Percentiles rank a stretch among this genome's conserved stretches.
phyloP scores from a whole-genome alignment of 306 rosid genomes.

The Ziziphus jujuba region DNA sequence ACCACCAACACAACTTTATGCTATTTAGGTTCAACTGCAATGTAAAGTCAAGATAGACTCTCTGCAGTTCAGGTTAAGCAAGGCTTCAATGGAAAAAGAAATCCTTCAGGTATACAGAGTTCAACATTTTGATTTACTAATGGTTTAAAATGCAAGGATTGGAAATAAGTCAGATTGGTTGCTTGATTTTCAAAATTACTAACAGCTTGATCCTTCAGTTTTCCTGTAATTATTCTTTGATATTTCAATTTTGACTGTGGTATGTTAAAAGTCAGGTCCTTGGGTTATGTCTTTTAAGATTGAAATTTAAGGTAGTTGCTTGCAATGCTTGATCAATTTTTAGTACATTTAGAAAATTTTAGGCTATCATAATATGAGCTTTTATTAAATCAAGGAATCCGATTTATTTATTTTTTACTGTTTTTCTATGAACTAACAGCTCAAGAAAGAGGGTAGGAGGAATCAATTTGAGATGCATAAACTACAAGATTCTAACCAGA shows the following conservation, averaged over 20 bases:
- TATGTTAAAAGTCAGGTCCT: not conserved
- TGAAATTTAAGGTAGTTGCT: not conserved
- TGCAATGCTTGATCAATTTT: not conserved
- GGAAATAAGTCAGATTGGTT: too few relatives aligned
- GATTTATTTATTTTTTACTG: not conserved
- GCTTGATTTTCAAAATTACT: too few relatives aligned
- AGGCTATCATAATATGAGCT: not conserved
- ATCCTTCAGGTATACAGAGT: slow-evolving; percentile 66
- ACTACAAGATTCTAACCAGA: slow-evolving; percentile 65
- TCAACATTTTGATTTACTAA: not conserved
- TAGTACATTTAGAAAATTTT: not conserved
- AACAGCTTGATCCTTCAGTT: too few relatives aligned
- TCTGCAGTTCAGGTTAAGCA: slow-evolving; percentile 65
- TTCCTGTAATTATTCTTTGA: not conserved
- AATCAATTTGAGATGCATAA: slow-evolving; percentile 52
- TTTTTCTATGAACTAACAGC: slow-evolving; percentile 49
- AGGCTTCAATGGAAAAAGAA: slow-evolving; percentile 76
- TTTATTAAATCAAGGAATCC: slow-evolving; percentile 2
- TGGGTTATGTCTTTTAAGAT: not conserved
- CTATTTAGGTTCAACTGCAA: slow-evolving; percentile 78
- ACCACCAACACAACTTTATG: slow-evolving; percentile 4
- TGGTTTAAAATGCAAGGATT: not conserved
- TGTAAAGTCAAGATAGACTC: slow-evolving; percentile 84
- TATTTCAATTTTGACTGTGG: not conserved
- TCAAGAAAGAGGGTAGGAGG: slow-evolving; percentile 71